Conservation (phyloP, 2,329 filamentous ascomycete species). For the Paecilomyces dactylethromorphus region DNA sequence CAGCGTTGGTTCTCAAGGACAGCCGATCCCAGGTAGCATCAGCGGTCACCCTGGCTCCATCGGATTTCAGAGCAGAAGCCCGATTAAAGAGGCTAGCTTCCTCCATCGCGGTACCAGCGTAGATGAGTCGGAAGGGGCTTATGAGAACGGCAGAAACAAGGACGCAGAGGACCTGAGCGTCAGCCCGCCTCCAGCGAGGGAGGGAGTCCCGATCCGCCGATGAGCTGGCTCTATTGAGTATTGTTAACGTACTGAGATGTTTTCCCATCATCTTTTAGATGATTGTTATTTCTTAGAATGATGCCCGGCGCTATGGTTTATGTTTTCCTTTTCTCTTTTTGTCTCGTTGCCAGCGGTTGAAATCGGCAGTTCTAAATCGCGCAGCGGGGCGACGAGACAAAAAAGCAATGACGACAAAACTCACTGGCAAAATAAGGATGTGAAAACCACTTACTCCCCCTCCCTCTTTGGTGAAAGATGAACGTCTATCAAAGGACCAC, state of each 20-base stretch:
- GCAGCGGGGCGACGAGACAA: conserved; percentile 12
- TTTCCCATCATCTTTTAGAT: conserved; percentile 8
- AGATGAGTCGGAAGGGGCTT: conserved; percentile 34
- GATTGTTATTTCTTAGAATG: conserved; percentile 1
- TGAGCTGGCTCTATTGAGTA: conserved; percentile 25
- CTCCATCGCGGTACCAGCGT: conserved; percentile 75
- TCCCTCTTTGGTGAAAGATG: not conserved
- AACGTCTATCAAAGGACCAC: not conserved
- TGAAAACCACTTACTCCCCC: not conserved
- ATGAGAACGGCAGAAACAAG: conserved; percentile 40
- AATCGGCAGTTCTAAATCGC: conserved; percentile 10
- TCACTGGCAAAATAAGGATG: not conserved
- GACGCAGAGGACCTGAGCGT: conserved; percentile 37
- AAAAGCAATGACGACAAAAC: not conserved
- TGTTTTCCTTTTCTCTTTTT: conserved; percentile 6
- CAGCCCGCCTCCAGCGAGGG: conserved; percentile 40
- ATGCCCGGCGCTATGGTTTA: conserved; percentile 26
- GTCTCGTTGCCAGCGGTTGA: not conserved
- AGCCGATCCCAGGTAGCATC: conserved; percentile 38
- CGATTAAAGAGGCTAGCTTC: conserved; percentile 85
- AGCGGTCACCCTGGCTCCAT: conserved; percentile 32
- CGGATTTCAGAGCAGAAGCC: conserved; percentile 60
- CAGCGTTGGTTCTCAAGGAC: conserved; percentile 24
- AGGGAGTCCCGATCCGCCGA: conserved; percentile 60
- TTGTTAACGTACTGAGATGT: not conserved